Base-by-base conservation (phyloP, 2,329 filamentous ascomycete species). In the Simplicillium sp. region DNA sequence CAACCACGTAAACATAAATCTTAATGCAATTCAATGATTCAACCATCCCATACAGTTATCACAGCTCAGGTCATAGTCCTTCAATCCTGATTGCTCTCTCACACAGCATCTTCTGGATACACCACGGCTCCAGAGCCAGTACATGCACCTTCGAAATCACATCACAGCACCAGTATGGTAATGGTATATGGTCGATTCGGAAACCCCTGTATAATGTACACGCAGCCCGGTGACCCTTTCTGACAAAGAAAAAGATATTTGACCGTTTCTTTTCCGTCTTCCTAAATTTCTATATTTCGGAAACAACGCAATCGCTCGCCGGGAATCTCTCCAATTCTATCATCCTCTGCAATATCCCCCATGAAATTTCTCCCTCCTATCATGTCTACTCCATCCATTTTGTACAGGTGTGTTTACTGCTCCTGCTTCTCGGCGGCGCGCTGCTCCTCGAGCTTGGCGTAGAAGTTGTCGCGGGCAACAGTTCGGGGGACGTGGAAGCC, bases 401-500 rank as follows among this genome's bases (percentile, higher is more conserved):
- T 33, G 12, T 33, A 33, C 15, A 33, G 31, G 12, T 33, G 31
- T 13, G 11, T 41, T 36, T 29, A 13, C 3, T 28, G 29, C 34
- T 44, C 40, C 38, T 40, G 38, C 50, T 59, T 57, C 44, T 58
- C 54, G 39, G 56, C 62, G 42, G 71, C 71, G 44, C 74, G 73
- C 61, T 76, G 60, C 52, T 68, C 66, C 66, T 79, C 75, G 46
- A 77, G 62, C 62, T 75, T 67, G 61, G 60, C 60, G 67, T 78
- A 78, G 70, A 67, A 70, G 60, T 62, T 62, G 62, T 80, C 75
- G 56, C 75, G 75, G 48, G 66, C 67, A 55, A 68, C 59, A 54
- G 71, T 77, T 60, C 75, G 73, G 50, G 75, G 75, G 55, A 77
- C 63, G 65, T 80, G 75, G 66, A 58, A 80, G 59, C 75, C 75